Evolutionary conservation across 1,139 yeast genomes (phyloP).

Genomic region (Blastobotrys malaysiensis): DNA sequence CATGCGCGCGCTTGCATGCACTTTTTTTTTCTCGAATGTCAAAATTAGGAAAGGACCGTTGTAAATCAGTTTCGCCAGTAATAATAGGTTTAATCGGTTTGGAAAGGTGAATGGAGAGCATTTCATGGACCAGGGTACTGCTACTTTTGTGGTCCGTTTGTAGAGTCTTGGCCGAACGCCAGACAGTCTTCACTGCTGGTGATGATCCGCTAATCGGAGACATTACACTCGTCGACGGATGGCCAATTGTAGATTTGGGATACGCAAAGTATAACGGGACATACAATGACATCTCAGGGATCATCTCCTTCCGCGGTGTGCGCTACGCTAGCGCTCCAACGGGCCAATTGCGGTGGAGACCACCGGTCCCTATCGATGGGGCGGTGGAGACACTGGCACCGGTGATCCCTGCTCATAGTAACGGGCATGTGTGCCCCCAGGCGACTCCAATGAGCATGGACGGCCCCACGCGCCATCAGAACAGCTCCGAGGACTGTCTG

Average conservation of each 20-base stretch:
- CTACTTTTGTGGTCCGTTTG: background rate
- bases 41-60: background rate
- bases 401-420: background rate
- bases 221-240: background rate
- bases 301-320: background rate
- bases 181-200: background rate
- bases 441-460: background rate
- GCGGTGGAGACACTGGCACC: too few species aligned
- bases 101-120: too few species aligned
- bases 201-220: background rate
- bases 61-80: background rate
- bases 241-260: background rate
- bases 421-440: background rate
- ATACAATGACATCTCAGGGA: background rate
- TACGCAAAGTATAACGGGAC: background rate
- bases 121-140: too few species aligned
- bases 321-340: background rate
- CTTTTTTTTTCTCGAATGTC: background rate
- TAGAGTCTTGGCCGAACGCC: background rate
- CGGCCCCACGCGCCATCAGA: background rate
- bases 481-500: slow-evolving; percentile 23
- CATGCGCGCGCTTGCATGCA: background rate
- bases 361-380: background rate
- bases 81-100: too few species aligned
- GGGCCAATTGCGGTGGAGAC: background rate